Percentiles rank a stretch among this genome's conserved stretches.
phyloP scores from a whole-genome alignment of 129 eudicot species.

The Scalesia atractyloides region DNA sequence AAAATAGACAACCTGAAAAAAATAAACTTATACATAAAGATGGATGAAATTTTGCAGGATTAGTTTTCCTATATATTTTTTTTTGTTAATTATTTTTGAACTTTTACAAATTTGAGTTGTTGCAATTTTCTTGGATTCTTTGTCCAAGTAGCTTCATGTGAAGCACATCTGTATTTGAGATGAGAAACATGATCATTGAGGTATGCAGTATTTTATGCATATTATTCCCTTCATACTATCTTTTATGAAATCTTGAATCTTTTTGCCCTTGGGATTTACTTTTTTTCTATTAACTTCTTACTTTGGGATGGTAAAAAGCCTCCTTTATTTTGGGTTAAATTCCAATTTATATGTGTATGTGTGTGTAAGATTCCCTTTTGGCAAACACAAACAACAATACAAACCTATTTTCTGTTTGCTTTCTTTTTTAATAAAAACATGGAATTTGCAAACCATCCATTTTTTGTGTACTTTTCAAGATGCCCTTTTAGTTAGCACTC shows the following conservation, averaged over 20 bases:
- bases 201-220: slow-evolving; percentile 32
- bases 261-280: slow-evolving; percentile 22
- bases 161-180: slow-evolving; percentile 38
- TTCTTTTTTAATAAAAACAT: neutral
- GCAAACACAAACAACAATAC: slow-evolving; percentile 27
- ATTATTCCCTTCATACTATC: slow-evolving; percentile 24
- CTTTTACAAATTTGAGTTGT: slow-evolving; percentile 42
- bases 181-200: slow-evolving; percentile 42
- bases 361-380: slow-evolving; percentile 1
- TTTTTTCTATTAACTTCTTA: slow-evolving; percentile 12
- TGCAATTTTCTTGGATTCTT: slow-evolving; percentile 42
- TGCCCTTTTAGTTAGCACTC: slow-evolving; percentile 32
- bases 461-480: slow-evolving; percentile 38
- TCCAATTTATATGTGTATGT: neutral
- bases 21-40: slow-evolving; percentile 46
- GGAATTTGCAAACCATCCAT: slow-evolving; percentile 33
- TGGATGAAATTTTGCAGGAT: slow-evolving; percentile 66
- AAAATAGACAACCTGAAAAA: slow-evolving; percentile 22
- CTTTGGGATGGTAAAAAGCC: slow-evolving; percentile 22
- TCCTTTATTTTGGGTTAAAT: slow-evolving; percentile 4
- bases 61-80: slow-evolving; percentile 24
- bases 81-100: slow-evolving; percentile 6
- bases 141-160: slow-evolving; percentile 40
- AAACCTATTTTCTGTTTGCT: neutral
- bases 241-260: slow-evolving; percentile 29